These are phyloP conservation scores for Schrenkiella parvula DNA, from an alignment of 345 rosid species.

Conservation along the genomic window DNA sequence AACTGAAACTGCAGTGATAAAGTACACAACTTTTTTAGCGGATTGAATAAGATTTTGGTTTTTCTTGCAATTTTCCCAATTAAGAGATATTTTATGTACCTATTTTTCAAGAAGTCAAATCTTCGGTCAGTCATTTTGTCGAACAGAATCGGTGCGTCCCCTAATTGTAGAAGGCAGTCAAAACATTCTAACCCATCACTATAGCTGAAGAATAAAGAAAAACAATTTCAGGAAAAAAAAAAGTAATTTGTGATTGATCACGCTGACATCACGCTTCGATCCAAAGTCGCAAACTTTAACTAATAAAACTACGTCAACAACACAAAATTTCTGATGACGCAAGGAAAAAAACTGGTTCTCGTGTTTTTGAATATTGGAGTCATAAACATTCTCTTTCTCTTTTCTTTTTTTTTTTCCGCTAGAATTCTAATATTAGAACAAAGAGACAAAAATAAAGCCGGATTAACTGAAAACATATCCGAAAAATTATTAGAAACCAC, in stretches of 20 bases:
- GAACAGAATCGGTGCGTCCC: constrained; percentile 12
- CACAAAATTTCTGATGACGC: background rate
- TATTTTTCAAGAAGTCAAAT: background rate
- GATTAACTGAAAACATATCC: no score
- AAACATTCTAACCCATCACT: background rate
- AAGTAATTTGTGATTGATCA: background rate
- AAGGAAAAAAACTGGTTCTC: background rate
- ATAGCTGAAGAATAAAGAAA: background rate
- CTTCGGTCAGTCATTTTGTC: constrained; percentile 23
- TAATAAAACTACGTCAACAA: background rate
- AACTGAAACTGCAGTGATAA: background rate
- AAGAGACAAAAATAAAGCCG: no score
- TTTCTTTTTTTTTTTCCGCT: no score
- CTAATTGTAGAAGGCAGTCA: background rate
- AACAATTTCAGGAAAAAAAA: no score
- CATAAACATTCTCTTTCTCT: no score
- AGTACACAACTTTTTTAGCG: background rate
- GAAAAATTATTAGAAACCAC: no score
- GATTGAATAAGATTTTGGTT: background rate
- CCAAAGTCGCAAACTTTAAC: constrained; percentile 4
- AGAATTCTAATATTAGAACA: no score
- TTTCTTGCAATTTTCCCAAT: background rate
- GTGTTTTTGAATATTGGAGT: no score
- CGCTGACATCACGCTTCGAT: background rate
- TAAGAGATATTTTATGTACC: background rate